Conservation (phyloP, 2,329 filamentous ascomycete genomes). For the Knoxdaviesia capensis region DNA sequence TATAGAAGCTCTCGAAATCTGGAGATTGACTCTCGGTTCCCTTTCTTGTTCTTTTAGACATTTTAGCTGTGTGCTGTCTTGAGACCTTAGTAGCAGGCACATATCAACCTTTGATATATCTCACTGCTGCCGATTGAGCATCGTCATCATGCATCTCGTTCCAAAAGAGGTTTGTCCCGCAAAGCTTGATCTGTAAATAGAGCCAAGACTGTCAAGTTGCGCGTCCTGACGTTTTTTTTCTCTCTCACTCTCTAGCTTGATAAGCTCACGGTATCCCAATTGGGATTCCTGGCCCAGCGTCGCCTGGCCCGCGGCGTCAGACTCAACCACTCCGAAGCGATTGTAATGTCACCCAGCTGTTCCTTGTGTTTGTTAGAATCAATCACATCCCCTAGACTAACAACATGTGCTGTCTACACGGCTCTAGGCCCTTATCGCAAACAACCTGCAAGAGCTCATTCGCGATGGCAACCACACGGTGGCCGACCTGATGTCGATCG, state of each 20-base stretch:
- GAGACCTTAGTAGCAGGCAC: too few relatives aligned
- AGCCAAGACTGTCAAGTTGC: too few relatives aligned
- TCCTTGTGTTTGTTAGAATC: background rate
- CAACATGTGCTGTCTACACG: too few relatives aligned
- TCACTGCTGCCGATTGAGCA: too few relatives aligned
- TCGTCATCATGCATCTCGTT: conserved; percentile 21
- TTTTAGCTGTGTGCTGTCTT: too few relatives aligned
- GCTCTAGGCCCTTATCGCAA: conserved; percentile 56
- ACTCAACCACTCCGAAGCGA: conserved; percentile 79
- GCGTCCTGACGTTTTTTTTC: background rate
- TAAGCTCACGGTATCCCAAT: conserved; percentile 83
- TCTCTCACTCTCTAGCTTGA: conserved; percentile 45
- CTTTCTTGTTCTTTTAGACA: too few relatives aligned
- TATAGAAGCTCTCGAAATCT: too few relatives aligned
- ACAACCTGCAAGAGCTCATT: conserved; percentile 85
- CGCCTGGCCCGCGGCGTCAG: conserved; percentile 73
- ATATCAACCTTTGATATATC: too few relatives aligned
- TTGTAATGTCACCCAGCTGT: conserved; percentile 24
- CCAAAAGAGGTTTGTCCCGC: conserved; percentile 22
- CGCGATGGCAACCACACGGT: conserved; percentile 89
- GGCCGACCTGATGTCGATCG: conserved; percentile 80
- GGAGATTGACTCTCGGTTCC: too few relatives aligned
- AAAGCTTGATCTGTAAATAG: too few relatives aligned
- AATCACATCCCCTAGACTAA: too few relatives aligned
- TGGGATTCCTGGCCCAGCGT: conserved; percentile 71